These are phyloP conservation scores for Diplosphaera chodatii DNA, from an alignment of 139 green algal species.

Conservation along the genomic window DNA sequence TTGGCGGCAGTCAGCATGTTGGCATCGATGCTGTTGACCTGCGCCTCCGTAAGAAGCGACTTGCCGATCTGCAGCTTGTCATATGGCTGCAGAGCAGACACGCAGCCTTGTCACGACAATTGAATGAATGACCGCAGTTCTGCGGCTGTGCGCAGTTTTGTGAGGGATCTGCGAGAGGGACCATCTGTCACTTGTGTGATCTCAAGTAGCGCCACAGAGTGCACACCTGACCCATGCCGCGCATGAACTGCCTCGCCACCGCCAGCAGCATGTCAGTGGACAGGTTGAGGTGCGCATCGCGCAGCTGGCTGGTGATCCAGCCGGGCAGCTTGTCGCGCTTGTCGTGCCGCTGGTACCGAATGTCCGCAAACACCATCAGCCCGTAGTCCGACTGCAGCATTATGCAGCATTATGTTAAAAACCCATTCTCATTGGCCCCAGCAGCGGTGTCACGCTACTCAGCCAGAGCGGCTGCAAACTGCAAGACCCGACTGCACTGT, in stretches of 20 bases:
- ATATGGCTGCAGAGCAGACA: conserved; percentile 38
- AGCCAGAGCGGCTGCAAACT: too few species aligned
- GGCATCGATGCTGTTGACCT: conserved; percentile 54
- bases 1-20: not conserved
- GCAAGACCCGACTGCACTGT: too few species aligned
- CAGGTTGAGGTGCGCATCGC: conserved; percentile 91
- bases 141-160: too few species aligned
- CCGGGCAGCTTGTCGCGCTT: conserved; percentile 91
- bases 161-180: too few species aligned
- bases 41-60: conserved; percentile 64
- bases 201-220: not conserved
- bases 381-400: conserved; percentile 57
- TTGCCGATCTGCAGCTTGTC: conserved; percentile 51
- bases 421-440: too few species aligned
- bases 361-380: conserved; percentile 55
- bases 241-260: conserved; percentile 89
- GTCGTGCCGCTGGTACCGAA: conserved; percentile 90
- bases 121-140: not conserved
- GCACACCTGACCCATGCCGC: conserved; percentile 72
- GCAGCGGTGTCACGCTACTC: too few species aligned
- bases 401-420: too few species aligned
- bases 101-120: too few species aligned
- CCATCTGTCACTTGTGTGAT: too few species aligned
- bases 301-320: conserved; percentile 91
- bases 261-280: conserved; percentile 92